Conservation (phyloP, 2,329 filamentous ascomycete species). For the Calonectria ilicicola region DNA sequence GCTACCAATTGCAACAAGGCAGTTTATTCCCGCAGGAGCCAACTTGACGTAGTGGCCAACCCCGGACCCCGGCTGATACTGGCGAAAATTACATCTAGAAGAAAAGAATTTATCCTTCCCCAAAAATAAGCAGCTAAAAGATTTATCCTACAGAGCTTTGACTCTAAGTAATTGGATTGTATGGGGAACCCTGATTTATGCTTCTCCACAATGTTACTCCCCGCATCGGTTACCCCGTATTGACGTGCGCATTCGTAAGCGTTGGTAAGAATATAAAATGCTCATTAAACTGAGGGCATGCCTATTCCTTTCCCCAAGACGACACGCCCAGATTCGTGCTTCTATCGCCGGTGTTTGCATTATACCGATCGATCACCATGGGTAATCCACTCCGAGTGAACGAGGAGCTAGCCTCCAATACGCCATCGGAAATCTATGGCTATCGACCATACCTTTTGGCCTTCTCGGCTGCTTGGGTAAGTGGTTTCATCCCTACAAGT, state of each 20-base stretch:
- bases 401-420: not conserved
- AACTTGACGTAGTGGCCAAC: not conserved
- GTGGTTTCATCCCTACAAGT: not conserved
- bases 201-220: conserved; percentile 2
- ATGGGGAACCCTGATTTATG: not conserved
- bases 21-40: conserved; percentile 2
- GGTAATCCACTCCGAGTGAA: not conserved
- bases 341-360: not conserved
- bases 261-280: not conserved
- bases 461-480: conserved; percentile 32
- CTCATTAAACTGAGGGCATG: too few relatives aligned
- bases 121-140: not conserved
- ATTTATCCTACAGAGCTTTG: not conserved
- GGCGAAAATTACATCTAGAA: not conserved
- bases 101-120: not conserved
- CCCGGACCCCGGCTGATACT: not conserved
- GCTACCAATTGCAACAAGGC: not conserved
- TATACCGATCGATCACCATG: not conserved
- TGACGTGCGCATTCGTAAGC: not conserved
- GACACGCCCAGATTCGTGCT: not conserved
- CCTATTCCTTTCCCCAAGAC: too few relatives aligned
- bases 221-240: not conserved
- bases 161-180: not conserved
- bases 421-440: conserved; percentile 10
- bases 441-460: conserved; percentile 15